phyloP scores from a whole-genome alignment of 345 rosid genomes.

The Salix suchowensis region DNA sequence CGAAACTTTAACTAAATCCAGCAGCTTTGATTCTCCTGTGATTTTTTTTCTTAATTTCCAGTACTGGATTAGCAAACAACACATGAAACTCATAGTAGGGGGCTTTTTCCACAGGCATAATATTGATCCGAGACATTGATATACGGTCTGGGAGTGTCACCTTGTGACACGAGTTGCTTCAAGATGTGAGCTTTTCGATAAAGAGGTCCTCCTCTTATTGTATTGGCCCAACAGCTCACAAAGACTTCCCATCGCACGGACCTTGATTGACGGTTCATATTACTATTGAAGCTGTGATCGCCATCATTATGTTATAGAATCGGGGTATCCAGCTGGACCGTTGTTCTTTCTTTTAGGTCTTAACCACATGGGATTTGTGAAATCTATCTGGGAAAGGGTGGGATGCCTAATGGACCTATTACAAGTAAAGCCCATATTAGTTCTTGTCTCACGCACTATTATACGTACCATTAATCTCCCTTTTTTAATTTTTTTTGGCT shows the following conservation, averaged over 20 bases:
- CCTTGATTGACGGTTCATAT: neutral
- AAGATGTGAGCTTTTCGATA: neutral
- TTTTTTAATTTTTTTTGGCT: neutral
- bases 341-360: neutral
- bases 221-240: neutral
- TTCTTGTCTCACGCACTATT: neutral
- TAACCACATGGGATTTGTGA: neutral
- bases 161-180: neutral
- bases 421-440: neutral
- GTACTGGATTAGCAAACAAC: neutral
- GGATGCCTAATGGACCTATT: neutral
- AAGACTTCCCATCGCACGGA: neutral
- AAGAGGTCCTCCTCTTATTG: neutral
- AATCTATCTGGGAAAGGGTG: neutral
- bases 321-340: neutral
- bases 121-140: neutral
- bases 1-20: neutral
- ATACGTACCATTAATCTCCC: neutral
- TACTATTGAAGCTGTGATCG: constrained; percentile 3
- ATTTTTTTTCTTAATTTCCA: neutral
- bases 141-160: neutral
- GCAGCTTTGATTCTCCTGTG: neutral
- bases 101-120: neutral
- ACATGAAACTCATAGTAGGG: neutral
- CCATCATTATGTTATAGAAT: constrained; percentile 11